Base-by-base conservation (phyloP, 192 early-diverging fungal genomes). In the Coemansia sp. region DNA sequence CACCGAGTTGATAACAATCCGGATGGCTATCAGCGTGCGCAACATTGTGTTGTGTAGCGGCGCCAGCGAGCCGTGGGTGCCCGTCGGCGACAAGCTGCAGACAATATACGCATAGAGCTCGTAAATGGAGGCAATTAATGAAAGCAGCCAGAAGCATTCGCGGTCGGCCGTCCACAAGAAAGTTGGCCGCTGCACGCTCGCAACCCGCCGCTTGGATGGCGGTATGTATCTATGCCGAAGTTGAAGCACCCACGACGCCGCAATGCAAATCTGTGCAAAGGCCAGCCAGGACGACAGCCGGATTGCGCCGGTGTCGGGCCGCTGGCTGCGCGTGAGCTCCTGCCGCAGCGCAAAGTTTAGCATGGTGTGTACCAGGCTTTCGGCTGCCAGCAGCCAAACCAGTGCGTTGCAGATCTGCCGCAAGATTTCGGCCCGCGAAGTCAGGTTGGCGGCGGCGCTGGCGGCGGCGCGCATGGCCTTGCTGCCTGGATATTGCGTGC, bases 21-120 rank as follows among this genome's bases (percentile, higher is more conserved):
- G 73, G 43, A 76, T 53, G n/a, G 50, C 49, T 49, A 76, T 76
- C 57, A 76, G 54, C 19, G 55, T 57, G 14, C 43, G 66, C 50
- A 76, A 55, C 73, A 76, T 65, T n/a, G 55, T 60, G 51, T 20
- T 69, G 19, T 27, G 28, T 2, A 67, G 58, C 28, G 73, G 66
- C 22, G 50, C 58, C 36, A 39, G 46, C 5, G 40, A 34, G 12
- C 20, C 51, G 19, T 36, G 15, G 17, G 30, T 31, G 17, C 41
- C 41, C 17, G 28, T 20, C 39, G 53, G 57, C 23, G 50, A 38
- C 34, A 40, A 42, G 26, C 50, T 54, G 58, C 57, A 62, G 50
- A 42, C 57, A 52, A 69, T 69, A 55, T 76, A 76, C 32, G 61
- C 66, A 48, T 55, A 48, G 39, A 76, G 58, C 59, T 76, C 73